Conservation (phyloP, 2,329 filamentous ascomycete genomes). For the Dendryphion nanum region DNA sequence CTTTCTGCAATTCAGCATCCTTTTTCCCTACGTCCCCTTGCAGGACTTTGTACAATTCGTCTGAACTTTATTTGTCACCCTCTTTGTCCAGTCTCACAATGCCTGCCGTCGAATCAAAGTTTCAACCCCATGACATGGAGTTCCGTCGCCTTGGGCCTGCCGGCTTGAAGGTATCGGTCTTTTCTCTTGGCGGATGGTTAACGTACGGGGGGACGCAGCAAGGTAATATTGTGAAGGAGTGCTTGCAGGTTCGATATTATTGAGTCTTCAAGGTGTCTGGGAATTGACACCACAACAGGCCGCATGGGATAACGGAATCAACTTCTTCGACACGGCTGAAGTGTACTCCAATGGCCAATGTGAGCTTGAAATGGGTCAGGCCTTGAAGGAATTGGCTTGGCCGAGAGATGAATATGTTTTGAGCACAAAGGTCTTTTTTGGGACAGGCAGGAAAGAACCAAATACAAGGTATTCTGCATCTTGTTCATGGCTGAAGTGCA, state of each 20-base stretch:
- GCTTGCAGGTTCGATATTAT: too few species aligned
- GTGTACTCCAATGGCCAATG: constrained; percentile 59
- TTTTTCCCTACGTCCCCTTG: too few species aligned
- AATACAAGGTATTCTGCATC: constrained; percentile 53
- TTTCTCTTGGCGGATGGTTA: constrained; percentile 48
- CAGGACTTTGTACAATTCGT: too few species aligned
- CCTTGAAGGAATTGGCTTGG: constrained; percentile 49
- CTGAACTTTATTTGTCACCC: too few species aligned
- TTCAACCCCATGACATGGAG: constrained; percentile 50
- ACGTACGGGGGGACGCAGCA: constrained; percentile 53
- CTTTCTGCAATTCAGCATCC: too few species aligned
- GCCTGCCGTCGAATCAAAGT: constrained; percentile 46
- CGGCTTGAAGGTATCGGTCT: constrained; percentile 51
- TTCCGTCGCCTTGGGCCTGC: constrained; percentile 47
- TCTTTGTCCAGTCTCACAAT: too few species aligned
- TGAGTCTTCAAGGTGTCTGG: too few species aligned
- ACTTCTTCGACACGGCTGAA: constrained; percentile 53
- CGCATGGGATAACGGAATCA: constrained; percentile 51
- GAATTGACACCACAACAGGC: too few species aligned
- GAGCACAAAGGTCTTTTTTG: constrained; percentile 48
- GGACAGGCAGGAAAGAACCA: constrained; percentile 58
- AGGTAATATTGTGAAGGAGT: constrained; percentile 49
- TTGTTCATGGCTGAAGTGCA: too few species aligned
- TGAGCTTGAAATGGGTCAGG: constrained; percentile 58
- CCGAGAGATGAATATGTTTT: constrained; percentile 48